Conservation (phyloP, 2,329 filamentous ascomycete genomes). For the Ophiostoma quercus region DNA sequence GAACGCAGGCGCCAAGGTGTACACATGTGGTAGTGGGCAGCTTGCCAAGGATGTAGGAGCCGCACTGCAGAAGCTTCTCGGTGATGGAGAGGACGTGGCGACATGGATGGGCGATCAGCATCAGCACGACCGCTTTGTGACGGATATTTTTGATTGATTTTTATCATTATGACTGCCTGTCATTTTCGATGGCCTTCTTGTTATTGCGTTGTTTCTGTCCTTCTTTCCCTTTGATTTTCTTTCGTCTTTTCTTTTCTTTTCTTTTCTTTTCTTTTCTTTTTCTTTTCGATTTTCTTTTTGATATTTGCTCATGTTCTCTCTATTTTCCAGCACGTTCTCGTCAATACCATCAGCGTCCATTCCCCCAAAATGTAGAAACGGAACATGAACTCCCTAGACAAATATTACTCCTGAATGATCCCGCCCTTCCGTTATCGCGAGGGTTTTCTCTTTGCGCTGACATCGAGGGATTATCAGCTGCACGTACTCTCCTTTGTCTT, state of each 20-base stretch:
- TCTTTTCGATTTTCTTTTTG: neutral
- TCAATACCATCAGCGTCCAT: neutral
- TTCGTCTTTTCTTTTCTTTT: neutral
- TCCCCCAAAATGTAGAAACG: neutral
- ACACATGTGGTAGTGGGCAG: slow-evolving; percentile 53
- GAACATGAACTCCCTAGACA: neutral
- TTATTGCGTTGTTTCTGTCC: neutral
- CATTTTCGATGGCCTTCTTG: too few relatives aligned
- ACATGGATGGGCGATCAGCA: slow-evolving; percentile 25
- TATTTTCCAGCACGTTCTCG: neutral
- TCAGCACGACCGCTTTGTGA: slow-evolving; percentile 49
- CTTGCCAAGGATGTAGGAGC: slow-evolving; percentile 41
- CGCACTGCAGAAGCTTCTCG: slow-evolving; percentile 34
- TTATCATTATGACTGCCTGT: too few relatives aligned
- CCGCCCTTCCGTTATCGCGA: neutral
- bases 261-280: neutral
- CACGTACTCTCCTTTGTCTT: neutral
- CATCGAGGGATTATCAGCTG: neutral
- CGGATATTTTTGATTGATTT: slow-evolving; percentile 54
- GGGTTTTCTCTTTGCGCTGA: neutral
- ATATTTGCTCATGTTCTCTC: neutral
- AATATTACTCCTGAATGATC: neutral
- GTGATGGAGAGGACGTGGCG: slow-evolving; percentile 21
- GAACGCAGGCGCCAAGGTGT: slow-evolving; percentile 46
- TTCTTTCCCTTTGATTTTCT: neutral